These are phyloP conservation scores for Colletotrichum tropicale DNA, from an alignment of 2,329 filamentous ascomycete species.

Conservation along the genomic window DNA sequence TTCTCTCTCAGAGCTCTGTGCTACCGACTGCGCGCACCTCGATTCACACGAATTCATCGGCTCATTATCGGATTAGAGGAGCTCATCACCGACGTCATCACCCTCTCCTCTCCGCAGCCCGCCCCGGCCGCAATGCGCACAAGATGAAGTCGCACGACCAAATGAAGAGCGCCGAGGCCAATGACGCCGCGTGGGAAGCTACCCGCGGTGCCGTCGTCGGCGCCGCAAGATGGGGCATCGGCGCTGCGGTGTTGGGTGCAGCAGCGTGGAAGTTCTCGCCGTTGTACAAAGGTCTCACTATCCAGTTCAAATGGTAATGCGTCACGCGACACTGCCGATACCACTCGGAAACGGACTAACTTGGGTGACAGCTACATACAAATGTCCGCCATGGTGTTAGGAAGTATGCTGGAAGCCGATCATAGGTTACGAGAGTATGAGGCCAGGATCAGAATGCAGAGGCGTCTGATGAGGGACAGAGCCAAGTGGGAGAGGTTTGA, in stretches of 20 bases:
- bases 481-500: conserved; percentile 74
- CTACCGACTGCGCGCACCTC: not conserved
- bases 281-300: conserved; percentile 72
- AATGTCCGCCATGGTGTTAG: conserved; percentile 86
- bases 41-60: not conserved
- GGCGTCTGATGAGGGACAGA: conserved; percentile 66
- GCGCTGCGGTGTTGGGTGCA: conserved; percentile 64
- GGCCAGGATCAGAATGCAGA: conserved; percentile 66
- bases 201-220: conserved; percentile 69
- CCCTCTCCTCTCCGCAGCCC: not conserved
- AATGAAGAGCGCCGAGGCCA: conserved; percentile 69
- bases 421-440: conserved; percentile 71
- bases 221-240: conserved; percentile 75
- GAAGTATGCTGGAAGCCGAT: conserved; percentile 79
- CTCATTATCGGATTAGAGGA: not conserved
- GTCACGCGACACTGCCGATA: not conserved
- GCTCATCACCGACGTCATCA: conserved; percentile 6
- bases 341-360: not conserved
- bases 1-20: not conserved
- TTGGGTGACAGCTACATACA: conserved; percentile 68
- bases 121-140: not conserved
- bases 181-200: conserved; percentile 74
- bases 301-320: conserved; percentile 79
- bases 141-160: conserved; percentile 58
- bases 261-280: conserved; percentile 70